These are phyloP conservation scores for Xylaria telfairii DNA, from an alignment of 495 filamentous ascomycete genomes.

Conservation along the genomic window DNA sequence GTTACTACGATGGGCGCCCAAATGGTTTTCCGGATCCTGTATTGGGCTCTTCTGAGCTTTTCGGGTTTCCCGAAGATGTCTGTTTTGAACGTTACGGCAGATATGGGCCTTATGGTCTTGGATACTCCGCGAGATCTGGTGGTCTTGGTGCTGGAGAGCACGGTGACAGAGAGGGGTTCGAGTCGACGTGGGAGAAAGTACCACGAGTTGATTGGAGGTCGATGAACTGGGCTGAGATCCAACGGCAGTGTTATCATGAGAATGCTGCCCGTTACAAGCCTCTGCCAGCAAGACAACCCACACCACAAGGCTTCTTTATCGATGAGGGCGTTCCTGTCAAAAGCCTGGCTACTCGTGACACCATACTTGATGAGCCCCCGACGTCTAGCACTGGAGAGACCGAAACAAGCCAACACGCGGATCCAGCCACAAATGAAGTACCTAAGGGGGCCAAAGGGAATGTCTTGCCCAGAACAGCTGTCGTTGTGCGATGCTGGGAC, in stretches of 20 bases:
- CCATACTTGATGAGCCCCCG: constrained; percentile 10
- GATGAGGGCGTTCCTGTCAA: constrained; percentile 28
- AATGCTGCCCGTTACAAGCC: constrained; percentile 74
- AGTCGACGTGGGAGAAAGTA: constrained; percentile 71
- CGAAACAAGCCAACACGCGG: constrained; percentile 35
- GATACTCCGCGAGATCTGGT: constrained; percentile 76
- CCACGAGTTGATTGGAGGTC: constrained; percentile 74
- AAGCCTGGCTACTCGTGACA: constrained; percentile 31
- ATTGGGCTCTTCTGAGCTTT: constrained; percentile 79
- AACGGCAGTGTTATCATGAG: constrained; percentile 69
- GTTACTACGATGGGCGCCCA: constrained; percentile 74
- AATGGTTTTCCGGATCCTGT: constrained; percentile 81
- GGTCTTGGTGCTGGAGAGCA: constrained; percentile 81
- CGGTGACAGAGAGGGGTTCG: constrained; percentile 76
- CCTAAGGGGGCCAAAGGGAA: constrained; percentile 59
- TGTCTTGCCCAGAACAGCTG: constrained; percentile 69
- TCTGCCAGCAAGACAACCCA: constrained; percentile 41
- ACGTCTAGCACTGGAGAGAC: not conserved
- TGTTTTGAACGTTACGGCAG: constrained; percentile 94
- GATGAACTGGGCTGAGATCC: constrained; percentile 77
- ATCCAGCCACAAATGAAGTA: constrained; percentile 63
- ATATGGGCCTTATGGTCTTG: constrained; percentile 87
- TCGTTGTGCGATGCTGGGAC: constrained; percentile 79
- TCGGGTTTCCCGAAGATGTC: constrained; percentile 83
- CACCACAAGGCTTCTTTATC: constrained; percentile 53